A percentile compares a stretch with the other conserved stretches of the same genome.
phyloP scores from a whole-genome alignment of 176 grass and related monocot species.

The Oryza australiensis region DNA sequence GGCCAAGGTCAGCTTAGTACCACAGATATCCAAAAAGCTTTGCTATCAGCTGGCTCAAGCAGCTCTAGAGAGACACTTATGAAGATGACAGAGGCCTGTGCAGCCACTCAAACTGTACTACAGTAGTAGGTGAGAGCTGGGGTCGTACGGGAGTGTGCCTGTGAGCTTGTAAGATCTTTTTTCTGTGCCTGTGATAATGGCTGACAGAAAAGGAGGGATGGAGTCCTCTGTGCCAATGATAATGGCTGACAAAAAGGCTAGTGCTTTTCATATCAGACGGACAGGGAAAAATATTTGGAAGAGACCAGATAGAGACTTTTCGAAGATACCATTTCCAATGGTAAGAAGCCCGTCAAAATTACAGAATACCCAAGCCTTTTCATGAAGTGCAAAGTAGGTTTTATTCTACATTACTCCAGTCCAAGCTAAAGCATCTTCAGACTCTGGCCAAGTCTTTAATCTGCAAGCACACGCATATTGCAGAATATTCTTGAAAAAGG shows the following conservation, averaged over 20 bases:
- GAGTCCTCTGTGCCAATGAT: slow-evolving; percentile 60
- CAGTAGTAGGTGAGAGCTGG: slow-evolving; percentile 24
- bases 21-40: slow-evolving; percentile 13
- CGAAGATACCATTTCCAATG: slow-evolving; percentile 41
- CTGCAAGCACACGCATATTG: neutral
- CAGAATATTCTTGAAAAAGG: neutral
- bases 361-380: neutral
- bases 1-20: slow-evolving; percentile 42
- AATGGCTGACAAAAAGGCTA: slow-evolving; percentile 55
- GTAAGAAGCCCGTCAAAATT: slow-evolving; percentile 19
- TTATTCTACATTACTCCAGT: neutral
- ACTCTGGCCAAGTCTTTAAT: neutral
- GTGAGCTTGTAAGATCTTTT: slow-evolving; percentile 49
- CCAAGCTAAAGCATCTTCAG: neutral
- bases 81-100: slow-evolving; percentile 22
- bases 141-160: neutral
- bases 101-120: slow-evolving; percentile 27
- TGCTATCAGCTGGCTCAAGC: slow-evolving; percentile 36
- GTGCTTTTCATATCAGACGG: slow-evolving; percentile 43
- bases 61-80: slow-evolving; percentile 34
- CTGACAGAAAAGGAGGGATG: slow-evolving; percentile 50
- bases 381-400: neutral
- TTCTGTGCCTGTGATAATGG: slow-evolving; percentile 40
- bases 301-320: slow-evolving; percentile 45
- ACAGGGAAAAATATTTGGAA: slow-evolving; percentile 34